Evolutionary conservation across 768 basidiomycete genomes (phyloP), one percentile per base, ranked within the genome.

Genomic region (Boletales sp.): DNA sequence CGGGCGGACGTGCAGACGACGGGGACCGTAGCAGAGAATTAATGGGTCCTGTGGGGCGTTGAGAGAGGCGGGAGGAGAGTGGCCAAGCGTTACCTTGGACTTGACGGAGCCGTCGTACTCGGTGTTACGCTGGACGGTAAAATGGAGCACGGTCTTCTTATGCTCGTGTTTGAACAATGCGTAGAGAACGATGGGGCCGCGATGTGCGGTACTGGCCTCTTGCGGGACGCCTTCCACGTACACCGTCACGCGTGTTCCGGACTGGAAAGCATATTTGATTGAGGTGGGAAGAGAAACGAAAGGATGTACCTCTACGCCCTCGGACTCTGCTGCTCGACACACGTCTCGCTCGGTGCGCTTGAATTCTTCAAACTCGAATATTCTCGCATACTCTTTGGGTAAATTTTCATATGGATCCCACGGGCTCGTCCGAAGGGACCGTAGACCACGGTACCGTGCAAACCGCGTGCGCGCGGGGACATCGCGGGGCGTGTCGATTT

Each of bases 331-430:
- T 46, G 80, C 73, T 51, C 83, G 76, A 48, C 77, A 80, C 33
- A 92, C 80, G 39, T 74, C 76, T 11, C 87, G 75, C 59, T 90
- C 87, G 6, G 93, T 96, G 17, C 86, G 80, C 65, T 84, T 89
- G 73, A 88, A 96, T 59, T 94, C 90, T 69, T 97, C 94, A 61
- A 98, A 96, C 66, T 94, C 90, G 72, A 98, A 99, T 58, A 97
- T 95, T 37, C 87, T 80, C 3, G 87, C 92, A 61, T 98, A 98
- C 64, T 99, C 94, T 44, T 86, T 72, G 12, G 95, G 95, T 11
- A 99, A 75, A 61, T 94, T 94, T 70, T 99, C 95, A 59, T 87
- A 97, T 8, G 95, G 86, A 66, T 98, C 96, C 96, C 95, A 99
- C 34, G 90, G 91, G 64, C 90, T 94, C 7, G 95, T 98, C 34